phyloP scores from a whole-genome alignment of 2,329 filamentous ascomycete genomes.

The Hymenoscyphus salicellus region DNA sequence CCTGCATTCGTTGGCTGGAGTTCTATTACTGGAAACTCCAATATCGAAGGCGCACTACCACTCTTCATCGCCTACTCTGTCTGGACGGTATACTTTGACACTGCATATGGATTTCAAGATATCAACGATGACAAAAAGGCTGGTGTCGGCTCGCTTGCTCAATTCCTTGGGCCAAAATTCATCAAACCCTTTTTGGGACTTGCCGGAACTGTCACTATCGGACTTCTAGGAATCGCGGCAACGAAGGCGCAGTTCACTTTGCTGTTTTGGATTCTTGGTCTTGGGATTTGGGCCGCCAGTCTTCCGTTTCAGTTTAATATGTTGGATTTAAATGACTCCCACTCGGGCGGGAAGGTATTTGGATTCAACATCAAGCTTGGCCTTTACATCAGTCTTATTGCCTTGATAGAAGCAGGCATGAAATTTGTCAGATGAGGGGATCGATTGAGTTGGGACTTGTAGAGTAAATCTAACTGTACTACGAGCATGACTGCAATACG shows the following conservation, averaged over 20 bases:
- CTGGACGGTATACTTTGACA: conserved; percentile 8
- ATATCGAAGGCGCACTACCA: neutral
- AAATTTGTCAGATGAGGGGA: neutral
- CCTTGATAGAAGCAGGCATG: neutral
- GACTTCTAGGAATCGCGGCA: neutral
- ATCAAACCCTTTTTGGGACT: neutral
- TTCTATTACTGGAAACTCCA: neutral
- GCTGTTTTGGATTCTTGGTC: conserved; percentile 7
- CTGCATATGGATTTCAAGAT: conserved; percentile 4
- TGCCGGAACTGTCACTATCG: neutral
- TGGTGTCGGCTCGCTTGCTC: conserved; percentile 3
- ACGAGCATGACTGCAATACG: neutral
- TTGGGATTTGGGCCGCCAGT: conserved; percentile 6
- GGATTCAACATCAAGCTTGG: conserved; percentile 6
- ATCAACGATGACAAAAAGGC: conserved; percentile 7
- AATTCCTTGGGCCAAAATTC: conserved; percentile 2
- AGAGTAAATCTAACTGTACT: neutral
- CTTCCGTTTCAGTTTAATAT: neutral
- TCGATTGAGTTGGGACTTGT: neutral
- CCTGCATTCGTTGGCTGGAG: conserved; percentile 2
- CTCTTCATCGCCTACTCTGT: conserved; percentile 1
- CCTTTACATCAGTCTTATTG: conserved; percentile 3
- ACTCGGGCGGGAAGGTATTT: conserved; percentile 5
- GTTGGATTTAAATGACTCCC: neutral
- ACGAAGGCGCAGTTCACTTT: conserved; percentile 1